Conservation (phyloP, 2,329 filamentous ascomycete genomes). For the Botrytis deweyae region DNA sequence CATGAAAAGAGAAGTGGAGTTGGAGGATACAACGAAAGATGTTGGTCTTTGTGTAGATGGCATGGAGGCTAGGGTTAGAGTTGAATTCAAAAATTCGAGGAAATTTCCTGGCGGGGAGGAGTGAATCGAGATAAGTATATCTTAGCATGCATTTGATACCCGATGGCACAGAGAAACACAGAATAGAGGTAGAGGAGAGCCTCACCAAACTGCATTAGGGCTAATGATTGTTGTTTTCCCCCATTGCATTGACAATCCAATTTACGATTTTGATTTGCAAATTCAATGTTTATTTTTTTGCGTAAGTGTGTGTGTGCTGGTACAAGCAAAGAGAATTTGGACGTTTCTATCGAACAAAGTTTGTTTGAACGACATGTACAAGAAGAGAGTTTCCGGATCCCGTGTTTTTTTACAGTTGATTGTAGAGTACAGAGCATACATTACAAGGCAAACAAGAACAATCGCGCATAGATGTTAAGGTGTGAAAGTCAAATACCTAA, state of each 20-base stretch:
- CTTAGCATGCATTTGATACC: conserved; percentile 12
- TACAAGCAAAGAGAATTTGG: neutral
- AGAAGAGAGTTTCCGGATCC: neutral
- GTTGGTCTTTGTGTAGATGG: conserved; percentile 83
- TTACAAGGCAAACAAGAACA: neutral
- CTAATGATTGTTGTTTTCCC: neutral
- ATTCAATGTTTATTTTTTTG: neutral
- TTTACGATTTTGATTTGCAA: neutral
- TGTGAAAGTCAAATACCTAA: neutral
- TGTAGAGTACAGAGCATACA: neutral
- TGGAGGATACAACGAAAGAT: conserved; percentile 75
- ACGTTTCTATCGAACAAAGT: neutral
- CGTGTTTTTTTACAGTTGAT: neutral
- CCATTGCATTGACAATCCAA: neutral
- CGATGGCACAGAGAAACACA: neutral
- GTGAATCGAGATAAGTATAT: conserved; percentile 20
- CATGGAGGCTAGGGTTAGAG: conserved; percentile 65
- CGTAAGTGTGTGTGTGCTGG: neutral
- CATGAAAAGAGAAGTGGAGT: conserved; percentile 75
- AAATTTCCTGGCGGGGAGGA: neutral
- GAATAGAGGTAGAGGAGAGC: neutral
- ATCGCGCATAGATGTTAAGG: neutral
- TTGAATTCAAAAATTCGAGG: conserved; percentile 50
- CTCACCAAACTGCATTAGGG: neutral
- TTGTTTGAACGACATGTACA: neutral